Conservation (phyloP, 2,329 filamentous ascomycete genomes). For the Cyphellophora europaea region DNA sequence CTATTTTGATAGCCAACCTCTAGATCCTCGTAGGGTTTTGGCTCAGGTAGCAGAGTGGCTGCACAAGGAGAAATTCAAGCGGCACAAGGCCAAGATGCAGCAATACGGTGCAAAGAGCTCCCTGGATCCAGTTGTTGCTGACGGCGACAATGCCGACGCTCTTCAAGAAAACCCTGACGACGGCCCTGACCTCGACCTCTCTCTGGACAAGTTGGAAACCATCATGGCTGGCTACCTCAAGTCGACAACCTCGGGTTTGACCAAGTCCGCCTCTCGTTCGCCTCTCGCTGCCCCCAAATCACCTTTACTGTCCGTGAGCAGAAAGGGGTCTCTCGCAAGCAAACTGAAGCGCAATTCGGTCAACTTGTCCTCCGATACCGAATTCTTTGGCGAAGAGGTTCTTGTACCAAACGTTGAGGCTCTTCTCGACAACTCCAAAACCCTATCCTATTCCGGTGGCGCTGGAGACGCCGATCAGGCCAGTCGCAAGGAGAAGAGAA, state of each 20-base stretch:
- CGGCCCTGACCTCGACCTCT: constrained; percentile 32
- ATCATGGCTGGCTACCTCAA: constrained; percentile 46
- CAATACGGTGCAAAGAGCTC: too few relatives aligned
- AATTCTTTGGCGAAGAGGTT: constrained; percentile 66
- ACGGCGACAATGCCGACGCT: background rate
- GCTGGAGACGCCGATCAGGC: constrained; percentile 34
- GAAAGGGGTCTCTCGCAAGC: constrained; percentile 32
- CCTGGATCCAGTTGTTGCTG: background rate
- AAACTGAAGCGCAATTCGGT: constrained; percentile 34
- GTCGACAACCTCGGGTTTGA: constrained; percentile 20
- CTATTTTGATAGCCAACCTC: constrained; percentile 11
- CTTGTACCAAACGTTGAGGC: constrained; percentile 80
- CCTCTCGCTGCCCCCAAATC: constrained; percentile 14
- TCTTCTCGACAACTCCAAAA: constrained; percentile 81
- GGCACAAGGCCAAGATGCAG: constrained; percentile 38
- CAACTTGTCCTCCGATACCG: constrained; percentile 68
- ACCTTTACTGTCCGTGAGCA: constrained; percentile 22
- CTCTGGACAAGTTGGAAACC: constrained; percentile 69
- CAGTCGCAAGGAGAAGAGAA: constrained; percentile 59
- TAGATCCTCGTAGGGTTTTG: constrained; percentile 37
- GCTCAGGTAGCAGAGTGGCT: constrained; percentile 77
- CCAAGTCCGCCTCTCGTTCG: constrained; percentile 9
- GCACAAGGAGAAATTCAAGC: constrained; percentile 62
- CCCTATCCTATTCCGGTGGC: constrained; percentile 63
- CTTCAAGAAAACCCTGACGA: background rate